Percentiles rank a stretch among this genome's conserved stretches.
Evolutionary conservation across 208 protist species (phyloP).

Genomic region (Trypanosomatidae sp.): DNA sequence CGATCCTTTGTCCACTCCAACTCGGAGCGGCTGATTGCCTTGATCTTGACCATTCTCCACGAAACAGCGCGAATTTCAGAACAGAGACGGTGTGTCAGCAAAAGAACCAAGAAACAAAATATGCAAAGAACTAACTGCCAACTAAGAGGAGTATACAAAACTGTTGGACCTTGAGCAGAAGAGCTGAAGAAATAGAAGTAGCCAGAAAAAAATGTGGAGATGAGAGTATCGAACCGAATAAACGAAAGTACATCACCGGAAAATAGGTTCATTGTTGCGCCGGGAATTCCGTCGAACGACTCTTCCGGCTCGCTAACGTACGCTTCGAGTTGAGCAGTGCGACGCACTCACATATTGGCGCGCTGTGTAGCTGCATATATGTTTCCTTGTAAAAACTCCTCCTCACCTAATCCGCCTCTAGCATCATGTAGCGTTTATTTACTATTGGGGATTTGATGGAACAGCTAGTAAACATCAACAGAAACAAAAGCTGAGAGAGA

Average conservation of each 20-base stretch:
- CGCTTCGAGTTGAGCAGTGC: background rate
- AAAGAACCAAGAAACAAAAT: background rate
- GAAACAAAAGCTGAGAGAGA: background rate
- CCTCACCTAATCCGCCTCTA: no score
- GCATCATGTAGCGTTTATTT: background rate
- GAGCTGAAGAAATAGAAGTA: background rate
- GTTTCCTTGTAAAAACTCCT: background rate
- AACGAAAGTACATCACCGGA: background rate
- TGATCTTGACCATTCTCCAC: conserved; percentile 89
- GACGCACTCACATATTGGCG: background rate
- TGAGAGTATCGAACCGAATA: background rate
- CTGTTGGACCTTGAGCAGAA: background rate
- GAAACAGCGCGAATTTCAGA: background rate
- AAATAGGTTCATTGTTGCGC: background rate
- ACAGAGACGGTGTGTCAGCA: background rate
- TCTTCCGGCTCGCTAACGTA: background rate
- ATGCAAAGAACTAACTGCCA: background rate
- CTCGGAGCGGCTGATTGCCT: conserved; percentile 91
- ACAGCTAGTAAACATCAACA: conserved; percentile 7
- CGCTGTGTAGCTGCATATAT: background rate
- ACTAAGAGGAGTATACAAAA: background rate
- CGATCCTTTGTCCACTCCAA: conserved; percentile 93
- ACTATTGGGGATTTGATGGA: background rate
- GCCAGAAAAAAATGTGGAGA: background rate
- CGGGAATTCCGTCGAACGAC: background rate